These are phyloP conservation scores for Suillus paluster DNA, from an alignment of 768 basidiomycete species.

Conservation along the genomic window DNA sequence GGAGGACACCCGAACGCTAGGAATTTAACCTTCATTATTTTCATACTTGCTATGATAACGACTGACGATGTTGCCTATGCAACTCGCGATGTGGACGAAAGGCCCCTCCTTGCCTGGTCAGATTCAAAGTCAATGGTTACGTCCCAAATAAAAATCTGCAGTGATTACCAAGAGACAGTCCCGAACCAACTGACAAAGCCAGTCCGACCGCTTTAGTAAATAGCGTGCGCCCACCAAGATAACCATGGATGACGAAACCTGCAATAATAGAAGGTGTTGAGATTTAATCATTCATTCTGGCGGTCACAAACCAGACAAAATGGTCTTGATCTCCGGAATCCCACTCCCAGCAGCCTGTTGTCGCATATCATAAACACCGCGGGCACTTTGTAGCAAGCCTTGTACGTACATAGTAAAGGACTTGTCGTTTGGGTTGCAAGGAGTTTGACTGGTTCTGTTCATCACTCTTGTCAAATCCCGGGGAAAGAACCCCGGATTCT, in stretches of 20 bases:
- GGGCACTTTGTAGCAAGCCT: background rate
- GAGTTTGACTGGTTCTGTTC: conserved; percentile 20
- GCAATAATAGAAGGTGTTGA: conserved; percentile 16
- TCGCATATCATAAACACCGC: conserved; percentile 14
- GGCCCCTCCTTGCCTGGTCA: conserved; percentile 67
- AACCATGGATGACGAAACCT: conserved; percentile 98
- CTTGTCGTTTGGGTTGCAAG: conserved; percentile 55
- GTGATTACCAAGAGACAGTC: conserved; percentile 73
- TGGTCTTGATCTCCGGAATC: conserved; percentile 96
- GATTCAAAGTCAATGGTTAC: background rate
- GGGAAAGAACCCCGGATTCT: conserved; percentile 74
- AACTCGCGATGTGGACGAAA: conserved; percentile 92
- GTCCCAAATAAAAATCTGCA: conserved; percentile 13
- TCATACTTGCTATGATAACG: conserved; percentile 89
- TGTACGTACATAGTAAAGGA: conserved; percentile 80
- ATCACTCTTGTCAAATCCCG: conserved; percentile 46
- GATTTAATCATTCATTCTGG: conserved; percentile 1
- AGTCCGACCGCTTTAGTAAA: conserved; percentile 91
- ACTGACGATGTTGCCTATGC: conserved; percentile 92
- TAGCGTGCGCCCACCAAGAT: conserved; percentile 87
- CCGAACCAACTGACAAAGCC: conserved; percentile 90
- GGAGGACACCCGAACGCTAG: background rate
- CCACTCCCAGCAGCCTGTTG: conserved; percentile 90
- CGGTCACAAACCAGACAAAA: conserved; percentile 67
- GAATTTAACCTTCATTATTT: conserved; percentile 81